Conservation (phyloP, 2,329 filamentous ascomycete genomes). For the Pseudopyrenochaeta lycopersici region DNA sequence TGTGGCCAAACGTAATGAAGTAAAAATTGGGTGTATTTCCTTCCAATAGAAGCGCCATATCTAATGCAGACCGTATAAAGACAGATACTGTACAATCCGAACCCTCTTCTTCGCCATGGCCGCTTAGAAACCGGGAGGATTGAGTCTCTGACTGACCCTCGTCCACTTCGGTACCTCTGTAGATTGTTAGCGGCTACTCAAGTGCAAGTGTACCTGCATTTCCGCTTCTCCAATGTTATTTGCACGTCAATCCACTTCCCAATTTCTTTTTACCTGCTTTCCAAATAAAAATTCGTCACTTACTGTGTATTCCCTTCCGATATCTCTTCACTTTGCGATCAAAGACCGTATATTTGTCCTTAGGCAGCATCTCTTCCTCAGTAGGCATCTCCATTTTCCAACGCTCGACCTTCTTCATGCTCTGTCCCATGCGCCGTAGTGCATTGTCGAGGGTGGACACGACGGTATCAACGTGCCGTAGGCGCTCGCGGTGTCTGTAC, state of each 20-base stretch:
- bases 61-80: conserved; percentile 27
- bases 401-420: conserved; percentile 78
- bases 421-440: conserved; percentile 74
- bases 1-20: too few species aligned
- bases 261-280: not conserved
- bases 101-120: not conserved
- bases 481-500: conserved; percentile 55
- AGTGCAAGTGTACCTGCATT: too few species aligned
- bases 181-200: conserved; percentile 76
- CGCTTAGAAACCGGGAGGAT: conserved; percentile 88
- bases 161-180: conserved; percentile 76
- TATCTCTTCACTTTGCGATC: conserved; percentile 96
- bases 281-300: conserved; percentile 51
- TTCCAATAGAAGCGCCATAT: conserved; percentile 15
- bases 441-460: conserved; percentile 83
- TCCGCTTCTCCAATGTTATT: too few species aligned
- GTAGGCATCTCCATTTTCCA: conserved; percentile 98
- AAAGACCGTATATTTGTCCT: conserved; percentile 98
- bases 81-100: conserved; percentile 37
- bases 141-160: conserved; percentile 89
- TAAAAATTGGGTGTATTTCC: not conserved
- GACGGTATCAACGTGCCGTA: conserved; percentile 77
- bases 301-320: conserved; percentile 97
- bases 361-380: conserved; percentile 93
- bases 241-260: not conserved